Conservation (phyloP, 306 rosid genomes). For the Prunus mongolica region DNA sequence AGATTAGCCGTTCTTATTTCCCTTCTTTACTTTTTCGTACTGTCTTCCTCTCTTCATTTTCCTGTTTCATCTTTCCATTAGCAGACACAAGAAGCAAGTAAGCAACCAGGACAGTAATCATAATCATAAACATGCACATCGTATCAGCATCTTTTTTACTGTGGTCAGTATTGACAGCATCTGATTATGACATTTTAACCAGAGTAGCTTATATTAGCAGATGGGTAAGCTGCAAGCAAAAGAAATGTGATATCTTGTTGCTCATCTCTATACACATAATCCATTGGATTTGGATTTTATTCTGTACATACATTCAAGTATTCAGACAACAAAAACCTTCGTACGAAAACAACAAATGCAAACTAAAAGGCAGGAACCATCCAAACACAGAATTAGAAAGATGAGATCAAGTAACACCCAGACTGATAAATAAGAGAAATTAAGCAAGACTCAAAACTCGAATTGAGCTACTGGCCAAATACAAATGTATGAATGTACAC, state of each 20-base stretch:
- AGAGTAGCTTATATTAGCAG: constrained; percentile 10
- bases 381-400: background rate
- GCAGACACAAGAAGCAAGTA: background rate
- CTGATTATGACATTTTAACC: constrained; percentile 4
- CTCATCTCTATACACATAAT: background rate
- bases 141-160: background rate
- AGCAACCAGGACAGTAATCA: background rate
- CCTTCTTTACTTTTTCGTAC: constrained; percentile 17
- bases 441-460: background rate
- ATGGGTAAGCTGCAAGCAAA: background rate
- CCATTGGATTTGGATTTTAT: background rate
- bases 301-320: background rate
- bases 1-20: constrained; percentile 6
- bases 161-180: background rate
- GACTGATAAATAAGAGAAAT: background rate
- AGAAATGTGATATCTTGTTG: background rate
- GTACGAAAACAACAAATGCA: background rate
- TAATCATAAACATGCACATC: background rate
- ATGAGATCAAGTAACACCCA: background rate
- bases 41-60: constrained; percentile 24
- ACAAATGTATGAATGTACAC: background rate
- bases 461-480: background rate
- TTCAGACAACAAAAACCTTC: background rate
- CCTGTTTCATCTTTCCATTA: constrained; percentile 17
- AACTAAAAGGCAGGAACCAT: background rate